Conservation (phyloP, 345 rosid genomes). For the Camelina sativa region DNA sequence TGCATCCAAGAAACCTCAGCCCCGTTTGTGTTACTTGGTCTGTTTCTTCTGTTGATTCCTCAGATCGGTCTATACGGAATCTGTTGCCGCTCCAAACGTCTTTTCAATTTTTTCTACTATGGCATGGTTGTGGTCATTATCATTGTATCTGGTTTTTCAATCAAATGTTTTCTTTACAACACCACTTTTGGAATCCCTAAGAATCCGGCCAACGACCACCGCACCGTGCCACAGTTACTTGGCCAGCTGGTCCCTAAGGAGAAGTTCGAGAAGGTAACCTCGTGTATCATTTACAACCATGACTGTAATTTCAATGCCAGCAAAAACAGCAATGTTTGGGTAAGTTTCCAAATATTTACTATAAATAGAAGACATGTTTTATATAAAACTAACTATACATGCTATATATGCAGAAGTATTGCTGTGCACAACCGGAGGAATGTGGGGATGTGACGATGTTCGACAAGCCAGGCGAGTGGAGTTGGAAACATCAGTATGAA, state of each 20-base stretch:
- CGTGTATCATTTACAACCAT: conserved; percentile 28
- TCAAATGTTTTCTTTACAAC: conserved; percentile 25
- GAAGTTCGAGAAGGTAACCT: neutral
- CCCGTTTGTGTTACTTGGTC: conserved; percentile 13
- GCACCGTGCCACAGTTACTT: conserved; percentile 11
- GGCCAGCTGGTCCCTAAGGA: conserved; percentile 27
- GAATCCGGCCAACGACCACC: conserved; percentile 24
- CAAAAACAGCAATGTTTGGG: conserved; percentile 40
- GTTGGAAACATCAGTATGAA: conserved; percentile 23
- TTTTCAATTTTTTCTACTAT: conserved; percentile 2
- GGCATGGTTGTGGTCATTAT: conserved; percentile 13
- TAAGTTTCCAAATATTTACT: conserved; percentile 1
- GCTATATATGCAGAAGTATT: conserved; percentile 6
- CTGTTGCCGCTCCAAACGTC: conserved; percentile 35
- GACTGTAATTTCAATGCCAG: conserved; percentile 39
- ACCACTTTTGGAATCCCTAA: conserved; percentile 18
- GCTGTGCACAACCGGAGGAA: conserved; percentile 11
- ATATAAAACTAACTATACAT: neutral
- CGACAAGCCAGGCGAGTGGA: conserved; percentile 26
- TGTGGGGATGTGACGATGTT: conserved; percentile 22
- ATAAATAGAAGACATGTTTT: neutral
- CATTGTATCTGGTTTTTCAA: neutral
- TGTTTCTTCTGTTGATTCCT: conserved; percentile 25
- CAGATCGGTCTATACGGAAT: conserved; percentile 28
- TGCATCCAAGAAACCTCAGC: conserved; percentile 24